These are phyloP conservation scores for Tolypocladium ophioglossoides DNA, from an alignment of 2,329 filamentous ascomycete species.

Conservation along the genomic window DNA sequence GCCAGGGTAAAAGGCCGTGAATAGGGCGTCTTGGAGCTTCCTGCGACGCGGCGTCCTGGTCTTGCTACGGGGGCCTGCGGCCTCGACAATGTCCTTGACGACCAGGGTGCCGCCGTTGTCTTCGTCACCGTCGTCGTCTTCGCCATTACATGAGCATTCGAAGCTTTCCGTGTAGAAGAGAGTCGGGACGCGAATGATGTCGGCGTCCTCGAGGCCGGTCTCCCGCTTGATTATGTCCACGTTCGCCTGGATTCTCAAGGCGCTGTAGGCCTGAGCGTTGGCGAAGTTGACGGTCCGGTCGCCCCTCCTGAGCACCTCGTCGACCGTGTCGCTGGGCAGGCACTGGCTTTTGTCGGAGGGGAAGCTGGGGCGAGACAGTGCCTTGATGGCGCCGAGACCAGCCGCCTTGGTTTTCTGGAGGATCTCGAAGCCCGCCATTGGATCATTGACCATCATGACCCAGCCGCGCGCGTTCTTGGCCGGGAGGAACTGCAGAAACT, in stretches of 20 bases:
- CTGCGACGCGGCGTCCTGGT: neutral
- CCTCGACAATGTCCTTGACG: too few species aligned
- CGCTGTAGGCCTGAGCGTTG: constrained; percentile 1
- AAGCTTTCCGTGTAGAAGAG: constrained; percentile 6
- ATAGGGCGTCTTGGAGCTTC: neutral
- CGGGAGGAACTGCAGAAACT: constrained; percentile 18
- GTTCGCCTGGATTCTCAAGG: constrained; percentile 9
- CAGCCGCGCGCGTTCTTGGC: constrained; percentile 13
- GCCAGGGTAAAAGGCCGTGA: constrained; percentile 9
- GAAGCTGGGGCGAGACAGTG: neutral
- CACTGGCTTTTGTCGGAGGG: neutral
- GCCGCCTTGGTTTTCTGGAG: constrained; percentile 8
- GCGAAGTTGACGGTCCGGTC: neutral
- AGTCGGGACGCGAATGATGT: constrained; percentile 12
- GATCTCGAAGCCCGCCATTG: constrained; percentile 12
- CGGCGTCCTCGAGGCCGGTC: constrained; percentile 9
- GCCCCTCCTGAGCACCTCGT: neutral
- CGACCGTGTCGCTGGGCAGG: neutral
- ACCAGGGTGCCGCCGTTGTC: too few species aligned
- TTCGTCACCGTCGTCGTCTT: neutral
- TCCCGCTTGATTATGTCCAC: constrained; percentile 11
- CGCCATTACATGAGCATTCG: neutral
- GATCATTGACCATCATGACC: constrained; percentile 13
- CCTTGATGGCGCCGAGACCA: constrained; percentile 12
- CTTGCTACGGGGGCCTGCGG: too few species aligned